phyloP scores from a whole-genome alignment of 495 filamentous ascomycete species.

The Diplogelasinospora grovesii region DNA sequence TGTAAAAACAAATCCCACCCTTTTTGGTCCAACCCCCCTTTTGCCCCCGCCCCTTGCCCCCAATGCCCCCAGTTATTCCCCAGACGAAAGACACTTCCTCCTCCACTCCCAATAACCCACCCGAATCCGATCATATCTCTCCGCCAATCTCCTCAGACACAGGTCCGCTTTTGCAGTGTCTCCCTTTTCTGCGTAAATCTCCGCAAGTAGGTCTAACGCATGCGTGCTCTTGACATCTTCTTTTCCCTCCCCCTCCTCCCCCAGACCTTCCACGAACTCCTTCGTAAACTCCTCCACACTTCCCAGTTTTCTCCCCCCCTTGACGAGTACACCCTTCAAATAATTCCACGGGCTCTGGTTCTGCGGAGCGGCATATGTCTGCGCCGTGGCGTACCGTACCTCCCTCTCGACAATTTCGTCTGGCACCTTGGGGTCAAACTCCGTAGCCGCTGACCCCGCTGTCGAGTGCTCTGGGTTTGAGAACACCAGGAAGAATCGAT shows the following conservation, averaged over 20 bases:
- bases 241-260: slow-evolving; percentile 26
- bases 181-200: slow-evolving; percentile 62
- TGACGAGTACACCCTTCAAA: slow-evolving; percentile 65
- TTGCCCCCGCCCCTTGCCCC: not conserved
- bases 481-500: slow-evolving; percentile 88
- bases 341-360: slow-evolving; percentile 94
- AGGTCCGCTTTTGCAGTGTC: slow-evolving; percentile 52
- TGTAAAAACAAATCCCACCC: not conserved
- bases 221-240: slow-evolving; percentile 65
- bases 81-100: slow-evolving; percentile 41
- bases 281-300: slow-evolving; percentile 58
- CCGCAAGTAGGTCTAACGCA: slow-evolving; percentile 85
- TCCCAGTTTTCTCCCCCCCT: slow-evolving; percentile 50
- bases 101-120: slow-evolving; percentile 89
- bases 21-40: too few relatives aligned
- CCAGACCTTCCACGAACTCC: slow-evolving; percentile 54
- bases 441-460: slow-evolving; percentile 36
- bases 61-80: slow-evolving; percentile 6
- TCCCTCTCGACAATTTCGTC: slow-evolving; percentile 66
- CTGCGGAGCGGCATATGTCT: slow-evolving; percentile 75
- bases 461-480: slow-evolving; percentile 50
- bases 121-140: slow-evolving; percentile 85
- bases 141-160: slow-evolving; percentile 65
- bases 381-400: slow-evolving; percentile 60
- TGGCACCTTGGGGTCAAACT: slow-evolving; percentile 44